phyloP scores from a whole-genome alignment of 495 filamentous ascomycete species.

The Penicillium samsonianum region DNA sequence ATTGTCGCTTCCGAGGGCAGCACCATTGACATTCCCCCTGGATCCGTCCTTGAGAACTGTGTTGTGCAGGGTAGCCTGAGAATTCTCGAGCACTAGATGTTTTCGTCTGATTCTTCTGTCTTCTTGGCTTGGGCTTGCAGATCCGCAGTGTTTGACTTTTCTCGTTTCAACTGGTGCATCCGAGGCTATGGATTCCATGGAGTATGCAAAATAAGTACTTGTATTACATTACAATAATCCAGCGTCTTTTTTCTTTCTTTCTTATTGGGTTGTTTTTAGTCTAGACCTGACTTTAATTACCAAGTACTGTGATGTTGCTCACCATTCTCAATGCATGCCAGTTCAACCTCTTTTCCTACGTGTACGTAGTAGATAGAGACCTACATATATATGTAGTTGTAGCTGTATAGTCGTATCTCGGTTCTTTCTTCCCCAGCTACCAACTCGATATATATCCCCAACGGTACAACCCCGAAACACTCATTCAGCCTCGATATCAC shows the following conservation, averaged over 20 bases:
- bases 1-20: conserved; percentile 97
- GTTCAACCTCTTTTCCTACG: background rate
- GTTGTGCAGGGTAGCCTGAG: conserved; percentile 98
- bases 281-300: conserved; percentile 18
- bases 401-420: background rate
- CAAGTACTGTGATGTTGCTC: conserved; percentile 20
- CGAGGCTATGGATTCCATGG: conserved; percentile 33
- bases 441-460: background rate
- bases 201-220: conserved; percentile 36
- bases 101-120: conserved; percentile 4
- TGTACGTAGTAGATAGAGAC: background rate
- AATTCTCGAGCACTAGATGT: conserved; percentile 80
- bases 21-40: conserved; percentile 97
- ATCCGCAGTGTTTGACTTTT: background rate
- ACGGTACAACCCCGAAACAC: background rate
- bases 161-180: conserved; percentile 35
- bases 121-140: conserved; percentile 11
- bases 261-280: conserved; percentile 15
- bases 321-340: conserved; percentile 17
- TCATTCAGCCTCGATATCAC: background rate
- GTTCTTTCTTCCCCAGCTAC: background rate
- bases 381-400: background rate
- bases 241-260: conserved; percentile 27
- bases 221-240: conserved; percentile 39
- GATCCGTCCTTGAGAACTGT: conserved; percentile 96